Evolutionary conservation across 2,329 filamentous ascomycete genomes (phyloP).

Genomic region (Cercospora sojina): DNA sequence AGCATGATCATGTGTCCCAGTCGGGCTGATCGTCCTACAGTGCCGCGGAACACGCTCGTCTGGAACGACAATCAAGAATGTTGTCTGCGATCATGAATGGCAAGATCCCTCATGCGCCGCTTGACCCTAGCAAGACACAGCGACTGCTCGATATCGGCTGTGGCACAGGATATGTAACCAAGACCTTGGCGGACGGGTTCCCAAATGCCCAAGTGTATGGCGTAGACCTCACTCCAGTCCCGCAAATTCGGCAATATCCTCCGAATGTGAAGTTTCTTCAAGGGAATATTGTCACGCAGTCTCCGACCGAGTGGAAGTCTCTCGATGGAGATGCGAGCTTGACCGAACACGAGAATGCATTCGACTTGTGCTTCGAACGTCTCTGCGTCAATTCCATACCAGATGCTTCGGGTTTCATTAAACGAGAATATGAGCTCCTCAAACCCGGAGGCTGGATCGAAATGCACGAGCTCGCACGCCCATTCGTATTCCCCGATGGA

Average conservation of each 20-base stretch:
- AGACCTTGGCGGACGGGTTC: constrained; percentile 15
- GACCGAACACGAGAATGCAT: background rate
- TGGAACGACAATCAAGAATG: constrained; percentile 24
- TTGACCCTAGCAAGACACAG: constrained; percentile 18
- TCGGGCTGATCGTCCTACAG: constrained; percentile 4
- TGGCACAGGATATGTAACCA: constrained; percentile 37
- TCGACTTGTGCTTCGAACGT: constrained; percentile 27
- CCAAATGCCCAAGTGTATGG: constrained; percentile 36
- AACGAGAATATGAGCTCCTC: constrained; percentile 14
- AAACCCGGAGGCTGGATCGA: constrained; percentile 26
- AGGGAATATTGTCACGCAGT: constrained; percentile 19
- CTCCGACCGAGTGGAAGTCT: constrained; percentile 2
- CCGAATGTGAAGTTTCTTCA: constrained; percentile 16
- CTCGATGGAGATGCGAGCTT: background rate
- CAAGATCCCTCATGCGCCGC: constrained; percentile 25
- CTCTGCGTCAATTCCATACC: constrained; percentile 21
- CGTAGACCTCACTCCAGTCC: constrained; percentile 35
- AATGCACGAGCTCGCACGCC: constrained; percentile 21
- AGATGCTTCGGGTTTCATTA: constrained; percentile 21
- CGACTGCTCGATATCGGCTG: constrained; percentile 33
- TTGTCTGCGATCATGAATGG: constrained; percentile 25
- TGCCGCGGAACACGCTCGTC: constrained; percentile 25
- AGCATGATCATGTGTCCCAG: no score
- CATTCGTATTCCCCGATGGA: background rate
- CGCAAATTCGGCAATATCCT: constrained; percentile 24